A percentile compares a stretch with the other conserved stretches of the same genome.
Conservation (phyloP, 495 filamentous ascomycete genomes). For the Symbiotaphrina buchneri region DNA sequence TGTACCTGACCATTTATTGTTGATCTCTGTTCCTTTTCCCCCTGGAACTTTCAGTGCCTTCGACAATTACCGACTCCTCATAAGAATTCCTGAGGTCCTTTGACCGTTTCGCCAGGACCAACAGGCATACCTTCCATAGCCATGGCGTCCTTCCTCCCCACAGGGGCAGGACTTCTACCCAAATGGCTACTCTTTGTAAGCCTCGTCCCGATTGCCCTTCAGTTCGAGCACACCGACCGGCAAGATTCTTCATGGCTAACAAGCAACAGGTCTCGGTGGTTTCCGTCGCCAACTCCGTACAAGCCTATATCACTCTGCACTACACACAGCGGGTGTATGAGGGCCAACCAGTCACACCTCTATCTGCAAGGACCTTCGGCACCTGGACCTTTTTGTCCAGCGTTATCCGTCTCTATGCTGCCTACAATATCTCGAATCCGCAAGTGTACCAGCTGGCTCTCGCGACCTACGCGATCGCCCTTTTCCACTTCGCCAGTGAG, state of each 20-base stretch:
- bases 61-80: too few species aligned
- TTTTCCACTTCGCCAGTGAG: constrained; percentile 63
- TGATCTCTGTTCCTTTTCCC: too few species aligned
- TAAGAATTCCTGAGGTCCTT: too few species aligned
- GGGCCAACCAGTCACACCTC: constrained; percentile 29
- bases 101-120: too few species aligned
- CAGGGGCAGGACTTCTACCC: constrained; percentile 1
- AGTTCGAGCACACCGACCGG: neutral
- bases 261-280: constrained; percentile 36
- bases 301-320: constrained; percentile 50
- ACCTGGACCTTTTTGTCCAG: constrained; percentile 70
- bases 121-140: too few species aligned
- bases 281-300: constrained; percentile 58
- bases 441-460: constrained; percentile 55
- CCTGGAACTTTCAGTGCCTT: too few species aligned
- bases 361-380: constrained; percentile 69
- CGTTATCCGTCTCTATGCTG: constrained; percentile 62
- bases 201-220: neutral
- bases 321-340: constrained; percentile 63
- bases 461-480: constrained; percentile 61
- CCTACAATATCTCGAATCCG: constrained; percentile 56
- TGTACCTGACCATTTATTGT: too few species aligned
- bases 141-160: constrained; percentile 19
- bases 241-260: constrained; percentile 4
- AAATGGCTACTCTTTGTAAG: constrained; percentile 1